Conservation (phyloP, 306 rosid species). For the Acmispon strigosus region DNA sequence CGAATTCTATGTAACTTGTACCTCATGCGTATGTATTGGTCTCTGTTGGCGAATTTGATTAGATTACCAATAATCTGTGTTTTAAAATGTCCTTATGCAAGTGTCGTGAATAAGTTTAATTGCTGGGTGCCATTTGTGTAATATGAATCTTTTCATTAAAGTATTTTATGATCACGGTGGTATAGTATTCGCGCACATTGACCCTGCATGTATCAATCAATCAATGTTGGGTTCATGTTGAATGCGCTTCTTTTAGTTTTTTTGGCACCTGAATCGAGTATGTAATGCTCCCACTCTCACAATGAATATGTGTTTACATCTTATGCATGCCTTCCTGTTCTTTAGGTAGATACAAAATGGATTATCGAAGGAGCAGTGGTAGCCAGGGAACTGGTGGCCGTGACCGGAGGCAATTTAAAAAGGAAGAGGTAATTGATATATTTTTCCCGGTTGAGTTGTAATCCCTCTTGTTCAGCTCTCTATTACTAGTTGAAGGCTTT, state of each 20-base stretch:
- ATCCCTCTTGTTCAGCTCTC: background rate
- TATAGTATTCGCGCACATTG: background rate
- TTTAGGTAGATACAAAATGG: slow-evolving; percentile 44
- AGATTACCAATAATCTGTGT: background rate
- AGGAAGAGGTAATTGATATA: slow-evolving; percentile 43
- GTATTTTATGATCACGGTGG: background rate
- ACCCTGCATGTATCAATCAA: background rate
- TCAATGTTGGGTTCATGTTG: background rate
- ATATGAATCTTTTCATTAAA: background rate
- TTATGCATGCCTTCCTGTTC: background rate
- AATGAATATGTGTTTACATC: background rate
- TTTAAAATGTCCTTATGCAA: background rate
- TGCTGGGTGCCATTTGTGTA: background rate
- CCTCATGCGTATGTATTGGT: background rate
- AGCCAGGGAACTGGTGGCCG: slow-evolving; percentile 41
- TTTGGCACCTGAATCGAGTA: background rate
- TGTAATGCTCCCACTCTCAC: background rate
- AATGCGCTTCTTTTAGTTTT: background rate
- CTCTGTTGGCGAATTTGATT: background rate
- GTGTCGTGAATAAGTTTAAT: background rate
- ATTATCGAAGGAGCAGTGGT: slow-evolving; percentile 42
- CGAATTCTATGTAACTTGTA: background rate
- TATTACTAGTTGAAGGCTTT: background rate
- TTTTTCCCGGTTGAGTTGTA: background rate
- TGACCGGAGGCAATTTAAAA: slow-evolving; percentile 33